Percentiles rank a stretch among this genome's conserved stretches.
phyloP scores from a whole-genome alignment of 805 yeast species.

The Kodamaea kakaduensis region DNA sequence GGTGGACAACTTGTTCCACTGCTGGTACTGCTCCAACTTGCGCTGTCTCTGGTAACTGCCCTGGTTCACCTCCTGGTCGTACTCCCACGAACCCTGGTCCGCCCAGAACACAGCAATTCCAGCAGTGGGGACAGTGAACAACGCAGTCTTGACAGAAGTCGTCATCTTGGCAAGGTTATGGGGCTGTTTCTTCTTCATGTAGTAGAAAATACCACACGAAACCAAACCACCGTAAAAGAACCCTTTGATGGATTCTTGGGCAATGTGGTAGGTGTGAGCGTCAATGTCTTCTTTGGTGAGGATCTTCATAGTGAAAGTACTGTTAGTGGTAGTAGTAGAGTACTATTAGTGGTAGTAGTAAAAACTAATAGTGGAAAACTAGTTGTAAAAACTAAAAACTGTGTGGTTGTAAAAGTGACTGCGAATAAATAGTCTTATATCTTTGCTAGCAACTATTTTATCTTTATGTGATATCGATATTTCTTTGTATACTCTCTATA shows the following conservation, averaged over 20 bases:
- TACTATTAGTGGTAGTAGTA: neutral
- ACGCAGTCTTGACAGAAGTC: conserved; percentile 36
- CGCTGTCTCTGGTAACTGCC: conserved; percentile 23
- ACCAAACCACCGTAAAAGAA: conserved; percentile 31
- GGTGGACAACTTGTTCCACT: conserved; percentile 31
- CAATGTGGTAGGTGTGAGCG: conserved; percentile 35
- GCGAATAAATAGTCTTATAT: too few relatives aligned
- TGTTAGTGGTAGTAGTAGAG: too few relatives aligned
- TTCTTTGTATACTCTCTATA: too few relatives aligned
- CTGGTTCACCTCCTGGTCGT: conserved; percentile 34
- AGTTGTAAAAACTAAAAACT: too few relatives aligned
- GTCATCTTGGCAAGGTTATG: conserved; percentile 32
- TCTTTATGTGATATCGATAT: too few relatives aligned
- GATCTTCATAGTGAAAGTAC: conserved; percentile 28
- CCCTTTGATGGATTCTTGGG: conserved; percentile 38
- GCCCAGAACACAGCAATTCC: conserved; percentile 38
- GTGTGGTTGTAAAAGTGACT: too few relatives aligned
- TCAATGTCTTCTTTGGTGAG: conserved; percentile 34
- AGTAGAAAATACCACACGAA: conserved; percentile 30
- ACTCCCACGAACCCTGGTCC: conserved; percentile 43
- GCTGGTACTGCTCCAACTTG: conserved; percentile 31
- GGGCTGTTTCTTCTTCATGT: conserved; percentile 31
- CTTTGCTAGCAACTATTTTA: too few relatives aligned
- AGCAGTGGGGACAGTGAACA: conserved; percentile 38
- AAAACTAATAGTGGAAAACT: too few relatives aligned